phyloP scores from a whole-genome alignment of 2,329 filamentous ascomycete species.

The Daldinia sp. region DNA sequence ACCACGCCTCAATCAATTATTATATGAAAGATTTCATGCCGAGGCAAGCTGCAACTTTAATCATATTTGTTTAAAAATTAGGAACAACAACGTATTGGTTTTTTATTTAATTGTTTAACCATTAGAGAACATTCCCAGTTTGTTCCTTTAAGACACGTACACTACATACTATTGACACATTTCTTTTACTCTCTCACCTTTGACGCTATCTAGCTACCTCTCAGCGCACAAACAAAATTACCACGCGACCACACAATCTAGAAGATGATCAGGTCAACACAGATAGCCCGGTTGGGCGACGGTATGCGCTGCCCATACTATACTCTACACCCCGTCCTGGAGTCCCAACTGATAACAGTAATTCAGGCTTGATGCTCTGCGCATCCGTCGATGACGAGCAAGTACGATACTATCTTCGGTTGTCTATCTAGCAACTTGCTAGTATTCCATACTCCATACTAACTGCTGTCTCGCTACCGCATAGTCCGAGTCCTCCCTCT shows the following conservation, averaged over 20 bases:
- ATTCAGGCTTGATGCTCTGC: constrained; percentile 87
- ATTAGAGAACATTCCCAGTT: constrained; percentile 11
- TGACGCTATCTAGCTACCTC: neutral
- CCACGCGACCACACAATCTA: constrained; percentile 8
- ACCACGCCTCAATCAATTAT: neutral
- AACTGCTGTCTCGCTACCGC: constrained; percentile 41
- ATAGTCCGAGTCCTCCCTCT: constrained; percentile 76
- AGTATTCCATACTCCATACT: constrained; percentile 46
- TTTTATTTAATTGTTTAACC: constrained; percentile 11
- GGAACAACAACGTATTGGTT: neutral
- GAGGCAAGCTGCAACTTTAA: neutral
- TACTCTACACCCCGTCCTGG: constrained; percentile 35
- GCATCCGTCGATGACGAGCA: constrained; percentile 94
- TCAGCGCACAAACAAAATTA: constrained; percentile 1
- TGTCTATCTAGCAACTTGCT: constrained; percentile 9
- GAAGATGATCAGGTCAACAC: constrained; percentile 88
- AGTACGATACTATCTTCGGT: constrained; percentile 50
- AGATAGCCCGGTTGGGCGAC: constrained; percentile 88
- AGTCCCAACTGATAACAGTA: constrained; percentile 32
- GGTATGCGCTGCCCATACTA: constrained; percentile 62
- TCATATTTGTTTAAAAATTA: neutral
- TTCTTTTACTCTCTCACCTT: constrained; percentile 4
- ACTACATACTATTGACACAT: constrained; percentile 20
- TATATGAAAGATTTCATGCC: neutral
- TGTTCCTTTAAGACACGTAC: constrained; percentile 43